Evolutionary conservation across 331 rosid genomes (phyloP).

Genomic region (Dryas integrifolia): DNA sequence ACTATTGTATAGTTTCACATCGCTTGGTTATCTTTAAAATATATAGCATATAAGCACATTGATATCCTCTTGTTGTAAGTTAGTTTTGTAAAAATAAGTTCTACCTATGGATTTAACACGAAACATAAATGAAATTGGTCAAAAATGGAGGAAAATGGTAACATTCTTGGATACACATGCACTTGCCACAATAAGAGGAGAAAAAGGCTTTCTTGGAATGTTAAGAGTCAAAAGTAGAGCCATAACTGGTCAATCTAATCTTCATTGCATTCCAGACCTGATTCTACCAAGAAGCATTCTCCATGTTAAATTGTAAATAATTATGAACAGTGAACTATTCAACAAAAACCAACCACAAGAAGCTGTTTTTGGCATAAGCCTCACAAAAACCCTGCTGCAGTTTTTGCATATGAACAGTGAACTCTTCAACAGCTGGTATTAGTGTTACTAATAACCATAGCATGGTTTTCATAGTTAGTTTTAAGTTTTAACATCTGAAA

Average conservation of each 20-base stretch:
- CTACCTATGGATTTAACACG: too few species aligned
- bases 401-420: not conserved
- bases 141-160: not conserved
- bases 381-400: not conserved
- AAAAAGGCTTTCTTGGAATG: not conserved
- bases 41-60: too few species aligned
- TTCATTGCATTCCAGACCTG: too few species aligned
- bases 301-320: too few species aligned
- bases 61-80: too few species aligned
- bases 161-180: not conserved
- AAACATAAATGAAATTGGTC: too few species aligned
- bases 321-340: not conserved
- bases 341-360: not conserved
- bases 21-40: too few species aligned
- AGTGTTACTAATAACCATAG: not conserved
- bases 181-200: not conserved
- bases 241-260: too few species aligned
- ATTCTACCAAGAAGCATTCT: not conserved
- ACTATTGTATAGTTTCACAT: too few species aligned
- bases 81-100: too few species aligned
- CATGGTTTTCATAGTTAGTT: not conserved
- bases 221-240: not conserved
- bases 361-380: not conserved
- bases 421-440: not conserved
- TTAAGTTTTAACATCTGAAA: not conserved